Evolutionary conservation across 2,329 filamentous ascomycete species (phyloP).

Genomic region (Alternaria rosae): DNA sequence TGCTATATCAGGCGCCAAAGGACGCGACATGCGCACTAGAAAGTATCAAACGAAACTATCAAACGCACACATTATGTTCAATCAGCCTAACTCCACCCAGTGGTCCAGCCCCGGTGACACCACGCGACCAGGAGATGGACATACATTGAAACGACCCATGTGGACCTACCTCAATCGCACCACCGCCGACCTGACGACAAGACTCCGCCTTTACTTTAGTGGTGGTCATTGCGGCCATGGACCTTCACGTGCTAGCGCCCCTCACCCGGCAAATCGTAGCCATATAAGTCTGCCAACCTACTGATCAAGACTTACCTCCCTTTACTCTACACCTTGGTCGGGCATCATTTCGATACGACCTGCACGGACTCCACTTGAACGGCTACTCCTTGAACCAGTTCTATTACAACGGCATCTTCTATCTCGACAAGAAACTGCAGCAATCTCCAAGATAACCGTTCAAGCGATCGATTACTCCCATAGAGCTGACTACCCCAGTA

Average conservation of each 20-base stretch:
- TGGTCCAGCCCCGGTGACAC: background rate
- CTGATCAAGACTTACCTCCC: background rate
- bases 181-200: background rate
- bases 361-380: background rate
- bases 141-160: background rate
- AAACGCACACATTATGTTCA: background rate
- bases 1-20: background rate
- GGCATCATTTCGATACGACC: background rate
- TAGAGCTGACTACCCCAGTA: too few relatives aligned
- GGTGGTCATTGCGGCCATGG: background rate
- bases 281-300: background rate
- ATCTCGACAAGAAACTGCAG: background rate
- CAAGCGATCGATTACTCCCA: background rate
- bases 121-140: background rate
- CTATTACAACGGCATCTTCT: background rate
- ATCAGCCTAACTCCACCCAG: accelerated
- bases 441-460: background rate
- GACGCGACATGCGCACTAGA: background rate
- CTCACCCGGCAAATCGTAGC: background rate
- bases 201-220: background rate
- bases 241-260: background rate
- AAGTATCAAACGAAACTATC: background rate
- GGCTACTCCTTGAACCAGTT: background rate
- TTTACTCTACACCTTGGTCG: background rate
- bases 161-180: background rate